Percentiles rank a stretch among this genome's conserved stretches.
Evolutionary conservation across 2,329 filamentous ascomycete species (phyloP).

Genomic region (Colletotrichum euphorbiae): DNA sequence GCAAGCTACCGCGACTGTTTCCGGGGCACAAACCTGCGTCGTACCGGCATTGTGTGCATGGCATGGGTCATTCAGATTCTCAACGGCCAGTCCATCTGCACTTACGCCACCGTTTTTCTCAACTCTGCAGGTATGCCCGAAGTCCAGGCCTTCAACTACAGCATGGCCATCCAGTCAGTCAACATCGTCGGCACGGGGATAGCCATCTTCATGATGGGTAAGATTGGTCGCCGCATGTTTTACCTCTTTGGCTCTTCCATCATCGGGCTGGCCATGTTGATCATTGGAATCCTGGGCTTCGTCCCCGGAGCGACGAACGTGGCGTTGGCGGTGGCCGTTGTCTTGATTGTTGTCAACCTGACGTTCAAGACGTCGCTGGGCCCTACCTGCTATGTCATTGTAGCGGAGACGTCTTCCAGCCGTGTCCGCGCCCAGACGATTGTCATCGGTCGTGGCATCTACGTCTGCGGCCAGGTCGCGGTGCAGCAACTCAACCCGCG

Average conservation of each 20-base stretch:
- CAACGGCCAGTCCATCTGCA: conserved; percentile 60
- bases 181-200: conserved; percentile 55
- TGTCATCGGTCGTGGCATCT: conserved; percentile 55
- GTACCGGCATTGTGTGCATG: conserved; percentile 47
- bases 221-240: conserved; percentile 53
- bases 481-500: conserved; percentile 53
- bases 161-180: conserved; percentile 62
- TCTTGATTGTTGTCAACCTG: conserved; percentile 55
- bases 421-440: conserved; percentile 60
- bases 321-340: conserved; percentile 50
- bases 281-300: conserved; percentile 55
- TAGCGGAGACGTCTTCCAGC: conserved; percentile 57
- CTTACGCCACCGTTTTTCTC: conserved; percentile 63
- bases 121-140: conserved; percentile 60
- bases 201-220: conserved; percentile 53
- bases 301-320: conserved; percentile 40
- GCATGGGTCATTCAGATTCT: conserved; percentile 46
- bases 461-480: conserved; percentile 56
- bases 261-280: conserved; percentile 54
- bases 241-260: conserved; percentile 53
- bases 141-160: conserved; percentile 56
- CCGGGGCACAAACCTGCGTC: conserved; percentile 49
- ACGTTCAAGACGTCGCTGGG: conserved; percentile 59
- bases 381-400: conserved; percentile 57
- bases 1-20: conserved; percentile 54